Evolutionary conservation across 371 early-diverging fungal species (phyloP).

Genomic region (Mortierella sp.): DNA sequence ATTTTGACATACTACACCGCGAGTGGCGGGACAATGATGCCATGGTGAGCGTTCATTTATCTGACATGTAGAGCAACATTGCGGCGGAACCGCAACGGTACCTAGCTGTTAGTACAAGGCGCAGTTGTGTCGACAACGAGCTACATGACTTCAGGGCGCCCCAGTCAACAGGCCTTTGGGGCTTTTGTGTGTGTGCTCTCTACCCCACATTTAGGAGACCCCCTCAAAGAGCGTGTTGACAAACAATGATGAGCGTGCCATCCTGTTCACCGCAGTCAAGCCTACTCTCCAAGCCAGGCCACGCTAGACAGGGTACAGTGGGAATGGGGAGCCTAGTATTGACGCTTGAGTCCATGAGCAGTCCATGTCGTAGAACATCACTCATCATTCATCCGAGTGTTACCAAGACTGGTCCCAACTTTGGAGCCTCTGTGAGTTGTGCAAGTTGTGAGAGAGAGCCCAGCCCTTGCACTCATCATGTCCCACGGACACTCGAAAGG

Average conservation of each 20-base stretch:
- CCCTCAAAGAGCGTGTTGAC: too few species aligned
- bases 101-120: background rate
- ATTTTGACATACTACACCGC: background rate
- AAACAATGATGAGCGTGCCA: too few species aligned
- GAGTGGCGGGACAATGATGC: background rate
- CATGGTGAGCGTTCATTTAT: constrained; percentile 1
- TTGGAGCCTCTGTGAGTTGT: too few species aligned
- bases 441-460: background rate
- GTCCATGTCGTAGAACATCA: background rate
- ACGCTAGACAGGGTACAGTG: too few species aligned
- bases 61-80: background rate
- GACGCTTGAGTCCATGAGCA: background rate
- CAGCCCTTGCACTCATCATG: background rate
- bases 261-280: too few species aligned
- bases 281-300: too few species aligned
- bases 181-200: too few species aligned
- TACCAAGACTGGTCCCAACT: too few species aligned
- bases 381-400: background rate
- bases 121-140: background rate
- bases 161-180: too few species aligned
- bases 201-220: too few species aligned
- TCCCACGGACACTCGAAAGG: background rate
- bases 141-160: too few species aligned
- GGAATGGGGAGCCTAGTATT: too few species aligned
- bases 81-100: background rate